Percentiles rank a stretch among this genome's conserved stretches.
Evolutionary conservation across 2,329 filamentous ascomycete species (phyloP).

Genomic region (Blastomyces percursus): DNA sequence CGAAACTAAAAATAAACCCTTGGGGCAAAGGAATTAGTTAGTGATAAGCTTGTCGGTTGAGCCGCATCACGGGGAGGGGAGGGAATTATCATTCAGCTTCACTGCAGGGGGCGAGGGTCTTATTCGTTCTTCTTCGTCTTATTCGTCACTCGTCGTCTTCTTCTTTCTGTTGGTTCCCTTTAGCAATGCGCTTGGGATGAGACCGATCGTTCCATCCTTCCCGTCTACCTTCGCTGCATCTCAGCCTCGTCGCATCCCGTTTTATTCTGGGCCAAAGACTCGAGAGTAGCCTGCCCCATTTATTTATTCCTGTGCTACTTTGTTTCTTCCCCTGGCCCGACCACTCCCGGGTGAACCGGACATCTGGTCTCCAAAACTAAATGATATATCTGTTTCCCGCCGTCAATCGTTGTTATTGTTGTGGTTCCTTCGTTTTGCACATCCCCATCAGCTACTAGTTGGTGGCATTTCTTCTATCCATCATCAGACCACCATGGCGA

Average conservation of each 20-base stretch:
- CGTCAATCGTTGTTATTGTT: neutral
- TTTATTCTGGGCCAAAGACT: neutral
- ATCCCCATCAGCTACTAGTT: neutral
- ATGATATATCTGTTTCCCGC: neutral
- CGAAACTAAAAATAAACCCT: too few species aligned
- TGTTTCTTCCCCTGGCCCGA: neutral
- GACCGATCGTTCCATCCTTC: neutral
- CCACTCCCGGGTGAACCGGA: neutral
- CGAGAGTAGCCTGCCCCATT: neutral
- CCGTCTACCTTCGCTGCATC: neutral
- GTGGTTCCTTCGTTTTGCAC: neutral
- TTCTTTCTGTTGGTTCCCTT: neutral
- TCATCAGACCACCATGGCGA: slow-evolving; percentile 12
- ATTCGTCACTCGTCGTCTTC: neutral
- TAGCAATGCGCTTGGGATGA: neutral
- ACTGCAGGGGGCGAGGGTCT: neutral
- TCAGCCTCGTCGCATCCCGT: slow-evolving; percentile 2
- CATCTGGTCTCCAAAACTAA: neutral
- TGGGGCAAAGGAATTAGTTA: too few species aligned
- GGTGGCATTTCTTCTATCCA: neutral
- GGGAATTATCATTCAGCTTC: too few species aligned
- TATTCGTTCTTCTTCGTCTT: neutral
- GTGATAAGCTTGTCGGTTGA: neutral
- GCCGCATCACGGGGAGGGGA: neutral
- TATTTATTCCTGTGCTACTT: neutral